These are phyloP conservation scores for Xylariaceae sp. DNA, from an alignment of 2,329 filamentous ascomycete species.

Conservation along the genomic window DNA sequence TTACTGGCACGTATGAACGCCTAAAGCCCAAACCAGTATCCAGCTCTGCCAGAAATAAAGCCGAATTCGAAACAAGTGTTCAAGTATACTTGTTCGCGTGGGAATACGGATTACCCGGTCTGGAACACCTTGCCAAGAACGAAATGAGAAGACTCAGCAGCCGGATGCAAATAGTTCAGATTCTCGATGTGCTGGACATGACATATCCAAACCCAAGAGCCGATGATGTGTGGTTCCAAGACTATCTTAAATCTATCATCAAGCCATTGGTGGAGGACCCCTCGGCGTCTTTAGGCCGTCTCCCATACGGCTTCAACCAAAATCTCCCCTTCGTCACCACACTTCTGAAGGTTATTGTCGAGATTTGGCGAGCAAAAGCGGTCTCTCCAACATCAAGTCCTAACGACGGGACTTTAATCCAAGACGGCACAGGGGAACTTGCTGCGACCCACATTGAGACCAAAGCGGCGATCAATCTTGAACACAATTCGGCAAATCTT, in stretches of 20 bases:
- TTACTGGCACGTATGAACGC: slow-evolving; percentile 22
- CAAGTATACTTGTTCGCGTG: slow-evolving; percentile 17
- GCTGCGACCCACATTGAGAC: not conserved
- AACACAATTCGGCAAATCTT: not conserved
- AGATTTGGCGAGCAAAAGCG: slow-evolving; percentile 15
- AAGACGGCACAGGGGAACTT: not conserved
- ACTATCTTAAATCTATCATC: slow-evolving; percentile 19
- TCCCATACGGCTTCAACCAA: not conserved
- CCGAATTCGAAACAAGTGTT: slow-evolving; percentile 20
- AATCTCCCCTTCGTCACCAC: slow-evolving; percentile 4
- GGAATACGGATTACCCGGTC: slow-evolving; percentile 12
- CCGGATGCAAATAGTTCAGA: slow-evolving; percentile 10
- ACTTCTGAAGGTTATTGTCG: slow-evolving; percentile 13
- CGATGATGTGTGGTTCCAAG: slow-evolving; percentile 20
- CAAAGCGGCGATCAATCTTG: not conserved
- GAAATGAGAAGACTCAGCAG: slow-evolving; percentile 23
- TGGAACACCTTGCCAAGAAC: slow-evolving; percentile 14
- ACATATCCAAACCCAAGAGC: slow-evolving; percentile 1
- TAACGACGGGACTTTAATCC: not conserved
- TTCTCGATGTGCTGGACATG: slow-evolving; percentile 17
- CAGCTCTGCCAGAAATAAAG: slow-evolving; percentile 8
- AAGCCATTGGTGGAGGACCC: slow-evolving; percentile 11
- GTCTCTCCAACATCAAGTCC: not conserved
- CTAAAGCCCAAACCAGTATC: slow-evolving; percentile 18
- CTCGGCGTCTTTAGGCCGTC: not conserved